Conservation (phyloP, 2,329 filamentous ascomycete genomes). For the Pseudogymnoascus pannorum region DNA sequence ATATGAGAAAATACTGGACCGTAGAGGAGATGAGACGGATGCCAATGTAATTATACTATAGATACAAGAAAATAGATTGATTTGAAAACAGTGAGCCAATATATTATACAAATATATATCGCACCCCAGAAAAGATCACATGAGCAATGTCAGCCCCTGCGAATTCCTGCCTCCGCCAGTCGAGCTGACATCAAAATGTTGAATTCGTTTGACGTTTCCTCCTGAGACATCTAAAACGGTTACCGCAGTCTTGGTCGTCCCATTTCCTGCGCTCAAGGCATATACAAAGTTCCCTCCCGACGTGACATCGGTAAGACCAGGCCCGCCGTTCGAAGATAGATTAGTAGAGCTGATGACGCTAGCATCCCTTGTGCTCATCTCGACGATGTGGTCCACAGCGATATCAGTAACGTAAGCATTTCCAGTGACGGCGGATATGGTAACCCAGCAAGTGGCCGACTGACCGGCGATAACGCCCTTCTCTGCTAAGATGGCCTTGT, state of each 20-base stretch:
- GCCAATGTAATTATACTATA: slow-evolving; percentile 47
- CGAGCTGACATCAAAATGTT: background rate
- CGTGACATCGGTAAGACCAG: slow-evolving; percentile 48
- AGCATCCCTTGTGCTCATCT: slow-evolving; percentile 46
- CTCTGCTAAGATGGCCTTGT: slow-evolving; percentile 33
- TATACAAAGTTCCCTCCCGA: slow-evolving; percentile 50
- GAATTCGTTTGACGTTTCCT: background rate
- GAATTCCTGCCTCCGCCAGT: background rate
- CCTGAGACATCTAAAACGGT: slow-evolving; percentile 33
- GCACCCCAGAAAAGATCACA: background rate
- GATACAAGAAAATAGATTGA: background rate
- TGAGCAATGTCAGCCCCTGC: background rate
- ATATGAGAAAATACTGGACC: slow-evolving; percentile 80
- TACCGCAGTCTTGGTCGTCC: slow-evolving; percentile 25
- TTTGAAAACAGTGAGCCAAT: no score
- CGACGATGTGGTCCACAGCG: slow-evolving; percentile 43
- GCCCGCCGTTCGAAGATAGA: slow-evolving; percentile 36
- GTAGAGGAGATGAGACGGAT: slow-evolving; percentile 64
- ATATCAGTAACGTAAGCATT: slow-evolving; percentile 55
- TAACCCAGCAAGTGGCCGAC: slow-evolving; percentile 51
- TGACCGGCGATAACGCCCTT: slow-evolving; percentile 42
- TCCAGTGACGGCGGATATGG: slow-evolving; percentile 40
- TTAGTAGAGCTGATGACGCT: slow-evolving; percentile 38
- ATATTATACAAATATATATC: background rate
- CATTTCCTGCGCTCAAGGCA: slow-evolving; percentile 35